phyloP scores from a whole-genome alignment of 495 filamentous ascomycete species.

The Aspergillus heteromorphus region DNA sequence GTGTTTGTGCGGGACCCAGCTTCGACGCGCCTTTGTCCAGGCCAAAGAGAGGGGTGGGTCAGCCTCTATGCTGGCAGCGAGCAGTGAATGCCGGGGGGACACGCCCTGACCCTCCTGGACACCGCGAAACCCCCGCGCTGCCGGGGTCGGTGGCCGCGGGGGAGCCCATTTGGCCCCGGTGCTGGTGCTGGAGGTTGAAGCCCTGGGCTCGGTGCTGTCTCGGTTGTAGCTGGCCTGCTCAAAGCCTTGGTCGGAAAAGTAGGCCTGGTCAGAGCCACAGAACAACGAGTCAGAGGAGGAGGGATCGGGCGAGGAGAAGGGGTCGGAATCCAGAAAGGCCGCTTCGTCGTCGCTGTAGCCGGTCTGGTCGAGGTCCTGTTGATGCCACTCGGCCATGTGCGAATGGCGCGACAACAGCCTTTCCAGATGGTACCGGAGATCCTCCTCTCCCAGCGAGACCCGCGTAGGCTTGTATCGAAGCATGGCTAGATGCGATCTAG shows the following conservation, averaged over 20 bases:
- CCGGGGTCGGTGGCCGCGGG: too few relatives aligned
- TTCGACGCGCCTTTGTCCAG: not conserved
- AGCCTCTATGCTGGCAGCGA: not conserved
- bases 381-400: constrained; percentile 13
- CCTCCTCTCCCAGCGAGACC: constrained; percentile 48
- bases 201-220: too few relatives aligned
- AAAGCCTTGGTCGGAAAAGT: not conserved
- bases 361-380: constrained; percentile 15
- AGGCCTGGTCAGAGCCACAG: not conserved
- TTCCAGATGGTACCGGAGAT: constrained; percentile 37
- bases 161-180: too few relatives aligned
- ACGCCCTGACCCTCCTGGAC: too few relatives aligned
- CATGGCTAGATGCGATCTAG: constrained; percentile 42
- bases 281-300: not conserved
- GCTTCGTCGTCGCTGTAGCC: constrained; percentile 8
- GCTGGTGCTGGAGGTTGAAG: too few relatives aligned
- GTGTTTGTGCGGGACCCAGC: not conserved
- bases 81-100: not conserved
- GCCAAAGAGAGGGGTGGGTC: not conserved
- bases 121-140: too few relatives aligned
- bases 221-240: not conserved
- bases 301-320: constrained; percentile 1
- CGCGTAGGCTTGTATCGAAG: constrained; percentile 49
- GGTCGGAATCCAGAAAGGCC: constrained; percentile 9
- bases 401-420: constrained; percentile 15